A percentile compares a stretch with the other conserved stretches of the same genome.
Conservation (phyloP, 306 rosid genomes). For the Hippophae gyantsensis region DNA sequence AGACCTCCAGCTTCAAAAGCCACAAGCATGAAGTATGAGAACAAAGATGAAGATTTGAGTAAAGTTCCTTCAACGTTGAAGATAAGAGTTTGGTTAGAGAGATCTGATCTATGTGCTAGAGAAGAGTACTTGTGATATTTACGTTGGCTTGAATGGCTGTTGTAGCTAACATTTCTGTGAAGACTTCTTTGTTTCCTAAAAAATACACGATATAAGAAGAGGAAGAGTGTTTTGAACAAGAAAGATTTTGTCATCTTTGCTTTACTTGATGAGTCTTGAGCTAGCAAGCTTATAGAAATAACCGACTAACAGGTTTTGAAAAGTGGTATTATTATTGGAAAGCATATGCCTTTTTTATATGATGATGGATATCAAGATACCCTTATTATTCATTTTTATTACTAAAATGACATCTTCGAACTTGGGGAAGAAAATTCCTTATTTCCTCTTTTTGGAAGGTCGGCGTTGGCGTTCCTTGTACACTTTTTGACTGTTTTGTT, state of each 20-base stretch:
- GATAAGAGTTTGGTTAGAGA: constrained; percentile 34
- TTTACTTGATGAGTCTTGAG: not conserved
- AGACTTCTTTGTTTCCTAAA: constrained; percentile 32
- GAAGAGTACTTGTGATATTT: constrained; percentile 32
- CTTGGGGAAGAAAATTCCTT: too few relatives aligned
- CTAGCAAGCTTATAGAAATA: not conserved
- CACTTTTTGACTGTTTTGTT: too few relatives aligned
- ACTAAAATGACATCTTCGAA: too few relatives aligned
- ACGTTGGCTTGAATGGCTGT: constrained; percentile 16
- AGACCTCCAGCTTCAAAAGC: constrained; percentile 77
- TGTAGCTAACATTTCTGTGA: constrained; percentile 24
- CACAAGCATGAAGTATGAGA: constrained; percentile 82
- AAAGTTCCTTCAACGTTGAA: constrained; percentile 63
- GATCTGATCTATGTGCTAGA: constrained; percentile 32
- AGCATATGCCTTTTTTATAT: too few relatives aligned
- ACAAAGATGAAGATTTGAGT: constrained; percentile 43
- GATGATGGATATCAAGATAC: too few relatives aligned
- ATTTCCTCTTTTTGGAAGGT: too few relatives aligned
- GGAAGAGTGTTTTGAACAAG: constrained; percentile 40
- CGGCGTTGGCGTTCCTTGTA: too few relatives aligned
- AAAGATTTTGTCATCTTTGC: constrained; percentile 30
- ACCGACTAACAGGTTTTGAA: too few relatives aligned
- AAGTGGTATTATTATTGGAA: too few relatives aligned
- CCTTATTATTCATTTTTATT: too few relatives aligned
- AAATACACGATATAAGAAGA: constrained; percentile 46